Evolutionary conservation across 495 filamentous ascomycete species (phyloP).

Genomic region (Penicillium psychrofluorescens): DNA sequence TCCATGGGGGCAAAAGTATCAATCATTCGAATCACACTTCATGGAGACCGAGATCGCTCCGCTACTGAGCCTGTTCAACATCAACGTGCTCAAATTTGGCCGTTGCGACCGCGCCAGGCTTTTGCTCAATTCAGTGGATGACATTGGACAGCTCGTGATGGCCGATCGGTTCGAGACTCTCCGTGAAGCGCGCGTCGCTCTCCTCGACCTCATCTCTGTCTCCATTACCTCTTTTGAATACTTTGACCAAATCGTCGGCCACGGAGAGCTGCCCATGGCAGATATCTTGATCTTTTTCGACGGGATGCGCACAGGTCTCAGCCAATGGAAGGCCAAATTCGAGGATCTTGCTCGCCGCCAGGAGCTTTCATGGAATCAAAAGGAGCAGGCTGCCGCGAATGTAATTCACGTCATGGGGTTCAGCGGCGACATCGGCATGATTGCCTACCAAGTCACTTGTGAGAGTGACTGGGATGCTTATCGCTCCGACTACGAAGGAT

Average conservation of each 20-base stretch:
- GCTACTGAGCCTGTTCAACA: conserved; percentile 8
- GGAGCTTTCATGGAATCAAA: conserved; percentile 3
- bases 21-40: conserved; percentile 7
- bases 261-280: not conserved
- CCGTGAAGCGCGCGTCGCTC: conserved; percentile 6
- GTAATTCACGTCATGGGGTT: conserved; percentile 6
- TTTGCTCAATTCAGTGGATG: conserved; percentile 4
- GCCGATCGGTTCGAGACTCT: conserved; percentile 6
- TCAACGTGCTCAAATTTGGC: conserved; percentile 6
- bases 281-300: not conserved
- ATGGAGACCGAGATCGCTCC: conserved; percentile 15
- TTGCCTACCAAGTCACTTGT: not conserved
- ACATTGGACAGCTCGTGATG: conserved; percentile 1
- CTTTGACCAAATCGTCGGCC: not conserved
- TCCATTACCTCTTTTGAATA: not conserved
- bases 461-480: conserved; percentile 10
- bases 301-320: not conserved
- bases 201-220: conserved; percentile 12
- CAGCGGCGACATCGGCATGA: conserved; percentile 1
- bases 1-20: conserved; percentile 6
- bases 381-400: conserved; percentile 4
- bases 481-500: conserved; percentile 2
- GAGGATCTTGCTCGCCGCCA: conserved; percentile 7
- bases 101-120: conserved; percentile 1
- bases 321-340: conserved; percentile 10